Conservation (phyloP, 1,139 yeast species). For the Kurtzmaniella quercitrusa region DNA sequence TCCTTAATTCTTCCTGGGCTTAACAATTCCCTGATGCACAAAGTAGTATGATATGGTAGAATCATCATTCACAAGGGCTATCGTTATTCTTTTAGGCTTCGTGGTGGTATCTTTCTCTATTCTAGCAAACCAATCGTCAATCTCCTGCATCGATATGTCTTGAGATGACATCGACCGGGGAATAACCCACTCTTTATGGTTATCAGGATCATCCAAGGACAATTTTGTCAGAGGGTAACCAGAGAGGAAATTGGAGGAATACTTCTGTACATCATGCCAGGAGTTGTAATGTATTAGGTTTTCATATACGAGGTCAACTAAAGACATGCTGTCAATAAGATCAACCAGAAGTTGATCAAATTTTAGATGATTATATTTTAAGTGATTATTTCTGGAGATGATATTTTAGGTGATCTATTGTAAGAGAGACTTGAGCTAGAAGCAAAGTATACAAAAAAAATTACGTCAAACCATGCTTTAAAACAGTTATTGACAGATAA, state of each 20-base stretch:
- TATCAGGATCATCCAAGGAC: constrained; percentile 18
- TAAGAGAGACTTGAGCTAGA: too few species aligned
- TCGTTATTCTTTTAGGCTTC: constrained; percentile 37
- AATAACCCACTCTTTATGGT: constrained; percentile 31
- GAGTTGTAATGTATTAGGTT: constrained; percentile 52
- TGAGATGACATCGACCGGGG: constrained; percentile 18
- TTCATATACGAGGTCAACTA: constrained; percentile 23
- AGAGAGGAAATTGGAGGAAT: constrained; percentile 16
- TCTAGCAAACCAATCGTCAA: constrained; percentile 29
- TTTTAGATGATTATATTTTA: too few species aligned
- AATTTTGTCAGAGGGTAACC: constrained; percentile 31
- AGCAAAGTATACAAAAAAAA: too few species aligned
- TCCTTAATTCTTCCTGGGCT: constrained; percentile 49
- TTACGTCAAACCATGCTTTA: too few species aligned
- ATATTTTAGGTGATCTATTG: too few species aligned
- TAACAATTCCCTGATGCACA: constrained; percentile 56
- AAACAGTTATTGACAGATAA: too few species aligned
- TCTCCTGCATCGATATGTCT: constrained; percentile 18
- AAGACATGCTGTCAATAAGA: too few species aligned
- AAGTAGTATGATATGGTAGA: constrained; percentile 67
- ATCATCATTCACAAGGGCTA: constrained; percentile 59
- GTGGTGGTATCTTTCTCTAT: constrained; percentile 12
- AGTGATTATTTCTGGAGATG: too few species aligned
- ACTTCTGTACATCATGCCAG: constrained; percentile 42
- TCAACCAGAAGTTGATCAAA: too few species aligned